phyloP scores from a whole-genome alignment of 805 yeast genomes.

The Metschnikowia drakensbergensis region DNA sequence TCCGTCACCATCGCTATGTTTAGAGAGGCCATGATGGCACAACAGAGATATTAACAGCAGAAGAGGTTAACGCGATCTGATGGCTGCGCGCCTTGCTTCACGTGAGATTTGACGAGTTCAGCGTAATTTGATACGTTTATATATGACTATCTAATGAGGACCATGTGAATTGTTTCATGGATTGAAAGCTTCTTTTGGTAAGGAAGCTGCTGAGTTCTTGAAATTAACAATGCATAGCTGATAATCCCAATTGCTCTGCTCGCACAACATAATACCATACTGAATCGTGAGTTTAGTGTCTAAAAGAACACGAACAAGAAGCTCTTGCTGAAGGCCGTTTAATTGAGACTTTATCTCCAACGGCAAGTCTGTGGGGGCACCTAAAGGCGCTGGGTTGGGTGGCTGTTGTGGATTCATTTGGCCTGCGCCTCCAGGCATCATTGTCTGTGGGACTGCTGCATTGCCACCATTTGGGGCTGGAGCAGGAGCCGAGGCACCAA shows the following conservation, averaged over 20 bases:
- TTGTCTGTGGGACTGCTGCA: constrained; percentile 6
- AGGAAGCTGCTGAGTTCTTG: constrained; percentile 55
- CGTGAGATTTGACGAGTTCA: neutral
- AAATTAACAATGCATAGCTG: constrained; percentile 67
- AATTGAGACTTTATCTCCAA: constrained; percentile 52
- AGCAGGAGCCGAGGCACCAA: constrained; percentile 13
- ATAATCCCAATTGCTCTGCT: constrained; percentile 84
- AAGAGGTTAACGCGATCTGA: neutral
- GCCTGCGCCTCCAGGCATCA: constrained; percentile 1
- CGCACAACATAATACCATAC: constrained; percentile 76
- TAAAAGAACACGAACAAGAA: constrained; percentile 59
- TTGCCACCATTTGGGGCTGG: constrained; percentile 8
- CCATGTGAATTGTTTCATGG: neutral
- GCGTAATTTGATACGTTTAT: neutral
- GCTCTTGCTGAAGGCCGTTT: constrained; percentile 54
- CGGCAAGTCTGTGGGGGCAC: constrained; percentile 44
- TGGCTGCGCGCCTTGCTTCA: constrained; percentile 1
- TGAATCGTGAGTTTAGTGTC: constrained; percentile 77
- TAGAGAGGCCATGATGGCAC: constrained; percentile 13
- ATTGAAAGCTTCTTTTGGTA: constrained; percentile 40
- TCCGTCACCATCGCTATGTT: constrained; percentile 80
- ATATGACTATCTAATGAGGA: neutral
- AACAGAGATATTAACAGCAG: neutral
- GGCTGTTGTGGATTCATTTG: constrained; percentile 6
- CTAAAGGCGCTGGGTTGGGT: constrained; percentile 6